Conservation (phyloP, 2,329 filamentous ascomycete species). For the Fusarium abutilonis region DNA sequence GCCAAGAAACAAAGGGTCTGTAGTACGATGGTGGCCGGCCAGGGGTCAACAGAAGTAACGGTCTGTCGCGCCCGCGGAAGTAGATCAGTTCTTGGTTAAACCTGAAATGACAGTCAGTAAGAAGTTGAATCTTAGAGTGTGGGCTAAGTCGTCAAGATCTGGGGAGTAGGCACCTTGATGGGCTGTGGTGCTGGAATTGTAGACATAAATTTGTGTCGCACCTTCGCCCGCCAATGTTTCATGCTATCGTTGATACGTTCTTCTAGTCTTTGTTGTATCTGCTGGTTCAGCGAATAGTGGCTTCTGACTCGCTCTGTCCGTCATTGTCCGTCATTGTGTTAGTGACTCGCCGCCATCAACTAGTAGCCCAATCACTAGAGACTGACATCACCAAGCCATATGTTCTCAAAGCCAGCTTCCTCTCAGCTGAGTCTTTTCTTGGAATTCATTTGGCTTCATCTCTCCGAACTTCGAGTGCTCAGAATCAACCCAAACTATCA, state of each 20-base stretch:
- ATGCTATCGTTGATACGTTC: conserved; percentile 1
- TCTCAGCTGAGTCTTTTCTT: not conserved
- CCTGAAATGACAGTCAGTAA: conserved; percentile 16
- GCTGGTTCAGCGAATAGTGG: conserved; percentile 5
- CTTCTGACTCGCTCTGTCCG: conserved; percentile 29
- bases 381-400: conserved; percentile 21
- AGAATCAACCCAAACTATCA: conserved; percentile 14
- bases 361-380: conserved; percentile 15
- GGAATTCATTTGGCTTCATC: not conserved
- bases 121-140: conserved; percentile 18
- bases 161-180: conserved; percentile 43
- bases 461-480: not conserved
- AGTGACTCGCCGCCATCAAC: conserved; percentile 17
- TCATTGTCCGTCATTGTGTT: conserved; percentile 24
- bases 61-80: conserved; percentile 4
- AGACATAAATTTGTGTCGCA: conserved; percentile 36
- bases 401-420: conserved; percentile 6
- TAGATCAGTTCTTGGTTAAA: conserved; percentile 15
- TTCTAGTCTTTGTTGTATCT: conserved; percentile 22
- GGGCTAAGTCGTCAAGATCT: conserved; percentile 31
- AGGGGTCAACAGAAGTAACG: conserved; percentile 5
- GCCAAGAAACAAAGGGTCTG: not conserved
- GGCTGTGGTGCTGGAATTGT: conserved; percentile 4
- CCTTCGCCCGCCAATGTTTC: not conserved
- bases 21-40: conserved; percentile 30